Evolutionary conservation across 1,284 basidiomycete species (phyloP), one percentile per base, ranked within the genome.

Genomic region (Sporisorium scitamineum): DNA sequence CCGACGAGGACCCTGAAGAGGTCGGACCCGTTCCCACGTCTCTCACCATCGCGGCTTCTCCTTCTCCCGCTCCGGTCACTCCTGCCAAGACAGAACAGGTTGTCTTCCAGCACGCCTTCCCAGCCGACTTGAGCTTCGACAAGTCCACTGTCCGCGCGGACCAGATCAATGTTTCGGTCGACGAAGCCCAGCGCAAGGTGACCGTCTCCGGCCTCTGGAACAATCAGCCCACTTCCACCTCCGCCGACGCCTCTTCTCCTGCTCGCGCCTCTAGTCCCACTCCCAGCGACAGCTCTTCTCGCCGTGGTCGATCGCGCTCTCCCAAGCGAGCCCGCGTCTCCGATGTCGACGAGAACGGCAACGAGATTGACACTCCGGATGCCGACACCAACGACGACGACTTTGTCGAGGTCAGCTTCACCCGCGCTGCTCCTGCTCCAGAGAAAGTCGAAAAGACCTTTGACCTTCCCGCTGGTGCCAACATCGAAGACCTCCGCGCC

Each of bases 191-290:
- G 44, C 62, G 60, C 66, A 72, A 60, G 26, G 70, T 77, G 26
- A 77, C 74, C 8, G 74, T 77, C 54, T 65, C 74, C 20, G 74
- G 74, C 9, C 74, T 77, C 34, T 77, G 74, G 74, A 62, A 69
- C 65, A 29, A 71, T n/a, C 48, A 62, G 41, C 42, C 60, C 14
- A 26, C 56, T 16, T 9, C 57, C 1, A 34, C 48, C n/a, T 26
- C 63, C 20, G n/a, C 45, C 24, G 31, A 32, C 14, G 14, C 44
- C 22, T 24, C 41, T 20, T 47, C 56, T 10, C 51, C 65, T 22
- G 65, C 50, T 14, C 64, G 69, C 18, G 20, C 73, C 9, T 51
- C 61, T 11, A 76, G 73, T 56, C 73, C 73, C 18, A 61, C 68
- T 13, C 73, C 65, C 31, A 72, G 69, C 65, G 60, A 64, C 61